These are phyloP conservation scores for Rhizopogon sp. DNA, from an alignment of 768 basidiomycete species.

Conservation along the genomic window DNA sequence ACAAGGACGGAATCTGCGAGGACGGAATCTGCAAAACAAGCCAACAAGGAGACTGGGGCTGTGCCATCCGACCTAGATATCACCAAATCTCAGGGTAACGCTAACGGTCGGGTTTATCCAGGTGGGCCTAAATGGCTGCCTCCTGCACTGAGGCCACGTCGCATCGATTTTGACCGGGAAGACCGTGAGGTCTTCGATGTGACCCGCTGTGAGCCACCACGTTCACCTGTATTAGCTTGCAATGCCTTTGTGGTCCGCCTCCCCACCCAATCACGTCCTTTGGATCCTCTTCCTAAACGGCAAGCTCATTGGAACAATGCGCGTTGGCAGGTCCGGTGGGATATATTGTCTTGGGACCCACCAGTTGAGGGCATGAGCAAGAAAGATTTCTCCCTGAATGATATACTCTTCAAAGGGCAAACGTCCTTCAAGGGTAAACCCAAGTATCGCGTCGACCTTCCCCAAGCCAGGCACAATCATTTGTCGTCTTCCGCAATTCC, in stretches of 20 bases:
- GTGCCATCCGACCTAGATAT: slow-evolving; percentile 9
- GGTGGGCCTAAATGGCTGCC: slow-evolving; percentile 46
- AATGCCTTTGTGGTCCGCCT: slow-evolving; percentile 40
- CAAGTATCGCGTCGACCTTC: slow-evolving; percentile 33
- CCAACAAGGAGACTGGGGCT: slow-evolving; percentile 13
- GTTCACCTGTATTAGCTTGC: slow-evolving; percentile 38
- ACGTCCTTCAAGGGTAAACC: slow-evolving; percentile 25
- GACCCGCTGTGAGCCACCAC: slow-evolving; percentile 45
- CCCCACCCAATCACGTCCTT: slow-evolving; percentile 36
- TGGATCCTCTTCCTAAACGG: slow-evolving; percentile 43
- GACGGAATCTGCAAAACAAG: slow-evolving; percentile 24
- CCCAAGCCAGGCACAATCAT: slow-evolving; percentile 13
- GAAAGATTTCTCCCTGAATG: slow-evolving; percentile 59
- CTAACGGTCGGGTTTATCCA: slow-evolving; percentile 6
- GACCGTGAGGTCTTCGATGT: slow-evolving; percentile 39
- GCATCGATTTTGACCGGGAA: slow-evolving; percentile 26
- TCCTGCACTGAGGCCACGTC: slow-evolving; percentile 43
- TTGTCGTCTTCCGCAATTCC: slow-evolving; percentile 2
- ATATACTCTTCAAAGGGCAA: slow-evolving; percentile 54
- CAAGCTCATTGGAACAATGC: slow-evolving; percentile 43
- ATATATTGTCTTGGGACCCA: slow-evolving; percentile 68
- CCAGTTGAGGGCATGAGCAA: slow-evolving; percentile 61
- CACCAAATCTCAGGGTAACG: slow-evolving; percentile 10
- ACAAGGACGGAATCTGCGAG: too few relatives aligned
- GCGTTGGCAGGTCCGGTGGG: slow-evolving; percentile 43